Base-by-base conservation (phyloP, 345 rosid species). In the Cardamine occulta region DNA sequence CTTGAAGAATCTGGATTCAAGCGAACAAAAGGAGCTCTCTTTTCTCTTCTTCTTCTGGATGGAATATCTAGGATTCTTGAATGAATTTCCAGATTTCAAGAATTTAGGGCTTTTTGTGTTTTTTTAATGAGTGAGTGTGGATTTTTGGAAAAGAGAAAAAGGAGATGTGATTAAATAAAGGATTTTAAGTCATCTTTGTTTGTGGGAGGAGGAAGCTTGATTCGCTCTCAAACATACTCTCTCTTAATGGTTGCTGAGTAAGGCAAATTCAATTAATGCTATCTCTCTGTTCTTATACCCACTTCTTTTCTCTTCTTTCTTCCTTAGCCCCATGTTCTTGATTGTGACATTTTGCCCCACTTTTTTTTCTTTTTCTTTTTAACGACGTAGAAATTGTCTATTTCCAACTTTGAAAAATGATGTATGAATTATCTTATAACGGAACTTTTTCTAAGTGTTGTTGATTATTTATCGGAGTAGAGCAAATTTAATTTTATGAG, bases 191-290 rank as follows among this genome's bases (percentile, higher is more conserved):
- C 54, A 87, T 88, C 82, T 84, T 82, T 89, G 52, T 47, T 17
- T 47, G 52, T 47, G 52, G 52, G 23, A 47, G 68, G 82, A 82
- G 80, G 84, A 80, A 87, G 88, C 61, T 75, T 77, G 72, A 77
- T 56, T 63, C 72, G 3, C 72, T 63, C 71, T 49, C 61, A 63
- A 63, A 44, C 24, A 42, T 15, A 63, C 53, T 47, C 66, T 60
- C 39, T 74, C 57, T 51, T 31, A 60, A 68, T 78, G 67, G 70
- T 73, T 66, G 81, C 74, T 66, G 74, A 67, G 65, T 60, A 53
- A 78, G 18, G 51, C 9, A 32, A 49, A 15, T 44, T 54, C 60
- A 78, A 60, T 78, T 72, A 78, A 78, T 78, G 81, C 81, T 14
- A 11, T 42, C 42, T 75, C 37, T 72, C 68, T 59, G 23, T 71